Evolutionary conservation across 768 basidiomycete species (phyloP), one percentile per base, ranked within the genome.

Genomic region (Trametes villosa): DNA sequence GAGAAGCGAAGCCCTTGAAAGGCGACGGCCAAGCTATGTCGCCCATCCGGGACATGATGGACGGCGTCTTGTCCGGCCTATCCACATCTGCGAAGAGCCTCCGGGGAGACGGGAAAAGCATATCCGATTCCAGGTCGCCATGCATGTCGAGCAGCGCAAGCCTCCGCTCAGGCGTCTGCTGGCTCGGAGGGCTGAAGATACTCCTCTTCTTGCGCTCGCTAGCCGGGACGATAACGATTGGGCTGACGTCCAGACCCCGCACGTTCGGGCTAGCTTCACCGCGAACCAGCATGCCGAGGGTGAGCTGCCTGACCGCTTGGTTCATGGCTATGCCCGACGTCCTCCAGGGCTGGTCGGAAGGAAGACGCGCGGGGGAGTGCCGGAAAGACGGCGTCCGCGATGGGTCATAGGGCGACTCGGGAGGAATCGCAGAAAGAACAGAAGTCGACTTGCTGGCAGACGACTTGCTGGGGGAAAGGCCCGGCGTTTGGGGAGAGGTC

Each of bases 321-420:
- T 40, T 52, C 5, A 41, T 29, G 17, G 30, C 40, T 12, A 89
- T 89, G 67, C 89, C 92, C 9, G 88, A 85, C 68, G 86, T 90
- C 36, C 88, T 84, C 91, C 91, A 92, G 3, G 91, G 91, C 60
- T 91, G 90, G 66, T 90, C 87, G 18, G 86, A 89, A 7, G 89
- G 88, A 24, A 87, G 82, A 11, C 84, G 87, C 0, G 86, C 83
- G 18, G 89, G 87, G 11, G 88, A 90, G 72, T 92, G 89, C 38
- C 88, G 84, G 72, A 92, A 92, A 4, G 89, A 82, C 0, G 91
- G 91, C 0, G 91, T 91, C 33, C 83, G 76, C 15, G 84, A 79
- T 34, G 91, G 91, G 68, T 92, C 82, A 59, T 92, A 92, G 2
- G 91, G 91, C 6, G 91, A 91, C 66, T 85, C 78, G 9, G 87